A percentile compares a stretch with the other conserved stretches of the same genome.
Conservation (phyloP, 345 rosid genomes). For the Gossypium australe region DNA sequence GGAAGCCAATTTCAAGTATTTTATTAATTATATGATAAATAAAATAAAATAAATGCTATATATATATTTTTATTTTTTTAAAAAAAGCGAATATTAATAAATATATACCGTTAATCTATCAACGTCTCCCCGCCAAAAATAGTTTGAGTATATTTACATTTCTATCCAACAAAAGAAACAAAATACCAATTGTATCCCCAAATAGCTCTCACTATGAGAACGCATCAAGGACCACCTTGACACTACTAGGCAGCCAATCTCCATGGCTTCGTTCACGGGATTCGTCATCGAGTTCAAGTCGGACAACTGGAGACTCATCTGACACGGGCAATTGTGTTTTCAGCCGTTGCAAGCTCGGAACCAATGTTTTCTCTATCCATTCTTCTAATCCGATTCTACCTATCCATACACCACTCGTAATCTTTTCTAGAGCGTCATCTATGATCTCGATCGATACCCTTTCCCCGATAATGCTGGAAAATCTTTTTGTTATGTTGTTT, state of each 20-base stretch:
- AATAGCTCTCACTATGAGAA: conserved; percentile 6
- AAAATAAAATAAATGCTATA: neutral
- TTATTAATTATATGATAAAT: too few species aligned
- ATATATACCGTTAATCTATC: conserved; percentile 24
- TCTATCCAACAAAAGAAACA: conserved; percentile 25
- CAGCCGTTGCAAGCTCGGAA: conserved; percentile 56
- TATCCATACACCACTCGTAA: conserved; percentile 61
- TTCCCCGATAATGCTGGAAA: conserved; percentile 29
- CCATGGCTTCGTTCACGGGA: conserved; percentile 29
- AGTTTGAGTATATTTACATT: conserved; percentile 52
- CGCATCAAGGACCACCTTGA: conserved; percentile 47
- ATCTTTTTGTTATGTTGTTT: conserved; percentile 42
- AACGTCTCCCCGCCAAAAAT: conserved; percentile 46
- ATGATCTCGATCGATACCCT: conserved; percentile 44
- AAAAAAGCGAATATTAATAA: too few species aligned
- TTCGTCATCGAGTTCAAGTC: conserved; percentile 49
- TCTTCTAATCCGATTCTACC: conserved; percentile 62
- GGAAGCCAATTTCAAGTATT: too few species aligned
- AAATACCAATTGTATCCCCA: conserved; percentile 18
- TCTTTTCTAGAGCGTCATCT: conserved; percentile 66
- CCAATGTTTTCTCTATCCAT: conserved; percentile 67
- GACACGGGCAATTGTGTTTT: conserved; percentile 32
- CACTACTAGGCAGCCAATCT: conserved; percentile 55
- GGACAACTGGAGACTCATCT: conserved; percentile 33
- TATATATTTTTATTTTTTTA: too few species aligned